A percentile compares a stretch with the other conserved stretches of the same genome.
phyloP scores from a whole-genome alignment of 2,329 filamentous ascomycete species.

The Arachnomyces sp. region DNA sequence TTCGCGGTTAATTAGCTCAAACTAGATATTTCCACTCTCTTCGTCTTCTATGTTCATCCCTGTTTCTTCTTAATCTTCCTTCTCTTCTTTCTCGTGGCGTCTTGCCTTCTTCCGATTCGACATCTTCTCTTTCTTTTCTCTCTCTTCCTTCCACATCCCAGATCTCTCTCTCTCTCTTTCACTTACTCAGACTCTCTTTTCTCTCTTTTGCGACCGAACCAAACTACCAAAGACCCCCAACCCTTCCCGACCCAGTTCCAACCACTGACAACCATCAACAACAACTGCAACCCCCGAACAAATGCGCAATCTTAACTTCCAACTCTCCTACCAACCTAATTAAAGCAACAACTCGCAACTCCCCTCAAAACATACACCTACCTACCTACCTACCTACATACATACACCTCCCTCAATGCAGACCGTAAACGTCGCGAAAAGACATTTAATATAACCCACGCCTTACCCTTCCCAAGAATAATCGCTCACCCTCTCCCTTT shows the following conservation, averaged over 20 bases:
- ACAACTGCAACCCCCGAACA: too few relatives aligned
- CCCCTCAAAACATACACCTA: too few relatives aligned
- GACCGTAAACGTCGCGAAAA: neutral
- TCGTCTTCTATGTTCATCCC: neutral
- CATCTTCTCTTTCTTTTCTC: conserved; percentile 6
- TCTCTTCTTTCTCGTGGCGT: conserved; percentile 3
- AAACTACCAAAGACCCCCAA: neutral
- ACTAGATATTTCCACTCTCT: too few relatives aligned
- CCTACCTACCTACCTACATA: too few relatives aligned
- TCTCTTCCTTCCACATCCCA: neutral
- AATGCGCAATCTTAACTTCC: too few relatives aligned
- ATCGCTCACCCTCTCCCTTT: conserved; percentile 18
- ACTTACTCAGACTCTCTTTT: conserved; percentile 12
- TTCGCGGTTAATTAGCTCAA: neutral
- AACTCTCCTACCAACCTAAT: too few relatives aligned
- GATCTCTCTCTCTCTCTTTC: conserved; percentile 4
- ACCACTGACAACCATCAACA: conserved; percentile 5
- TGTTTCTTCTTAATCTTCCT: neutral
- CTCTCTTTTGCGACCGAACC: conserved; percentile 11
- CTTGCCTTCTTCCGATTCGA: conserved; percentile 1
- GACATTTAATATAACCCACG: conserved; percentile 17
- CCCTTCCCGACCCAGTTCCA: neutral
- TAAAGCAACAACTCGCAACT: too few relatives aligned
- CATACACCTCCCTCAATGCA: neutral
- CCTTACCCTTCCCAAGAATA: conserved; percentile 3